These are phyloP conservation scores for Cladorrhinum sp. DNA, from an alignment of 2,329 filamentous ascomycete genomes.

Conservation along the genomic window DNA sequence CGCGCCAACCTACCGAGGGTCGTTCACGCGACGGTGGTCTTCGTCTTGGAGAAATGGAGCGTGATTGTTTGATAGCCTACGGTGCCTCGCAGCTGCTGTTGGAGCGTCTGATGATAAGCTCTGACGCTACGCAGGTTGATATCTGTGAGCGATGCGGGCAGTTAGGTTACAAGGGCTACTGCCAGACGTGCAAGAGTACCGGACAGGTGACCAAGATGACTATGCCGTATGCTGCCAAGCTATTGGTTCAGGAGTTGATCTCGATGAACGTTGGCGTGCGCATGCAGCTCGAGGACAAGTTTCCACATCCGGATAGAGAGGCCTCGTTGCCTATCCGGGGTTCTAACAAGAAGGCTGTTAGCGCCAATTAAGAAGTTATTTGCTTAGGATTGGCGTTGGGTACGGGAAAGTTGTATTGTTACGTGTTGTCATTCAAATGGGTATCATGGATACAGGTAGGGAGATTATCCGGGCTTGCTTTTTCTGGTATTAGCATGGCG, in stretches of 20 bases:
- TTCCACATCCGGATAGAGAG: slow-evolving; percentile 57
- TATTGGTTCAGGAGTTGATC: slow-evolving; percentile 91
- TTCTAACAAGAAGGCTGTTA: neutral
- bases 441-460: neutral
- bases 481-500: neutral
- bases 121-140: slow-evolving; percentile 86
- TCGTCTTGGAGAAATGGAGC: slow-evolving; percentile 96
- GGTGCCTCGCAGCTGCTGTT: slow-evolving; percentile 88
- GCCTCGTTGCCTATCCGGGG: neutral
- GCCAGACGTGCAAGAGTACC: slow-evolving; percentile 85
- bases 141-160: slow-evolving; percentile 92
- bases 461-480: neutral
- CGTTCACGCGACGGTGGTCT: slow-evolving; percentile 88
- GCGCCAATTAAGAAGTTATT: neutral
- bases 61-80: slow-evolving; percentile 96
- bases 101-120: slow-evolving; percentile 91
- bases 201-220: slow-evolving; percentile 86
- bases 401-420: neutral
- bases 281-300: slow-evolving; percentile 89
- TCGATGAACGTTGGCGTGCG: slow-evolving; percentile 98
- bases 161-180: slow-evolving; percentile 94
- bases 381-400: neutral
- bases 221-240: slow-evolving; percentile 95
- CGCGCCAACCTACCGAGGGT: slow-evolving; percentile 93
- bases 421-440: neutral